A percentile compares a stretch with the other conserved stretches of the same genome.
phyloP scores from a whole-genome alignment of 345 rosid genomes.

The Mangifera indica region DNA sequence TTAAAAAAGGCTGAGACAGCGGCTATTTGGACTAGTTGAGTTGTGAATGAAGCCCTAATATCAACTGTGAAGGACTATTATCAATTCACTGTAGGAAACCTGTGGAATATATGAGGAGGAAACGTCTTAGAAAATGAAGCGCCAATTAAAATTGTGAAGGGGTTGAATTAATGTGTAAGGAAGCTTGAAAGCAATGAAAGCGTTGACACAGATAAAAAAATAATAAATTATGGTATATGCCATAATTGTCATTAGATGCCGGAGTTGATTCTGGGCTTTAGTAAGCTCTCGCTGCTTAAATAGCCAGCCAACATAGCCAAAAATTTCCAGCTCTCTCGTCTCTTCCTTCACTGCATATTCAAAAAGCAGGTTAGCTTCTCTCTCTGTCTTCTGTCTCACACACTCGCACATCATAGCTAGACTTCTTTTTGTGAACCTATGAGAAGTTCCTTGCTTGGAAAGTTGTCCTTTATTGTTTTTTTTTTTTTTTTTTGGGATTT shows the following conservation, averaged over 20 bases:
- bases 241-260: conserved; percentile 5
- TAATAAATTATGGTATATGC: background rate
- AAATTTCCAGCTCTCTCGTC: background rate
- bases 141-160: too few species aligned
- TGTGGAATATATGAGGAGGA: background rate
- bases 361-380: conserved; percentile 10
- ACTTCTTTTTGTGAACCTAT: background rate
- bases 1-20: too few species aligned
- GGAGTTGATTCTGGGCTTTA: background rate
- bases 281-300: background rate
- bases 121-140: background rate
- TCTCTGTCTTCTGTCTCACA: background rate
- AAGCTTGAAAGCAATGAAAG: background rate
- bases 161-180: too few species aligned
- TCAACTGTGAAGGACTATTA: too few species aligned
- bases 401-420: background rate
- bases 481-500: background rate
- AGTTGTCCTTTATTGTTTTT: too few species aligned
- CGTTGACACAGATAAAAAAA: conserved; percentile 5
- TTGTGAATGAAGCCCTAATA: too few species aligned
- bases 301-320: background rate
- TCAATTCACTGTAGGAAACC: too few species aligned
- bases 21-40: too few species aligned
- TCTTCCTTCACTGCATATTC: background rate
- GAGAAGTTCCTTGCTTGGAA: background rate